phyloP scores from a whole-genome alignment of 306 rosid genomes.

The Hippophae gyantsensis region DNA sequence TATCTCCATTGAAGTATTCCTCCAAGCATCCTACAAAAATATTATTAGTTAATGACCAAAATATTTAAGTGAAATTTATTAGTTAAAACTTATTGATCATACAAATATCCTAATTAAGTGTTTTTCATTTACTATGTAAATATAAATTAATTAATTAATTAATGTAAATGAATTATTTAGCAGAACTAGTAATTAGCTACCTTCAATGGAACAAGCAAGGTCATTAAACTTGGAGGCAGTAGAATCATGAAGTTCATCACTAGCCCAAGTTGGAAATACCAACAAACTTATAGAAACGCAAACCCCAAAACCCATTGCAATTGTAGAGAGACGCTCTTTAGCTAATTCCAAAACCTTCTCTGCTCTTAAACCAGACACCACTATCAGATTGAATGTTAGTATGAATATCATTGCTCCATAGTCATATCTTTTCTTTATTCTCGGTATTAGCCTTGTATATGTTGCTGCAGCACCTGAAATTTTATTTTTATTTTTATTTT shows the following conservation, averaged over 20 bases:
- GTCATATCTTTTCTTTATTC: constrained; percentile 68
- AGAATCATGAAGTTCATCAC: constrained; percentile 80
- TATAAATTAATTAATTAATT: background rate
- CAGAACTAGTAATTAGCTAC: constrained; percentile 14
- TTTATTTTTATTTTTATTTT: background rate
- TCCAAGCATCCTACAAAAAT: constrained; percentile 43
- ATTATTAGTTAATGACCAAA: background rate
- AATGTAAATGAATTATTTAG: too few relatives aligned
- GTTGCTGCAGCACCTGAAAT: constrained; percentile 53
- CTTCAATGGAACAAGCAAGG: constrained; percentile 58
- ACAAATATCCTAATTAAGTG: too few relatives aligned
- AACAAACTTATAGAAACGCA: constrained; percentile 51
- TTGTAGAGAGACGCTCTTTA: constrained; percentile 50
- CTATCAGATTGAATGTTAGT: constrained; percentile 67
- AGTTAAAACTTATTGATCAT: background rate
- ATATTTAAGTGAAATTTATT: background rate
- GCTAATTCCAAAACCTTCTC: constrained; percentile 51
- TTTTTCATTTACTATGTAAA: background rate
- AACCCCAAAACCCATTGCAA: constrained; percentile 53
- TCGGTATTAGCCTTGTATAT: constrained; percentile 42
- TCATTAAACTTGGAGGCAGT: constrained; percentile 32
- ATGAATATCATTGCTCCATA: constrained; percentile 66
- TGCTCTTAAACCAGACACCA: constrained; percentile 56
- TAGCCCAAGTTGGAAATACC: constrained; percentile 72
- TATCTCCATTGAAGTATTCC: constrained; percentile 27